Evolutionary conservation across 2,329 filamentous ascomycete species (phyloP), one percentile per base, ranked within the genome.

Genomic region (Cordyceps pruinosa): DNA sequence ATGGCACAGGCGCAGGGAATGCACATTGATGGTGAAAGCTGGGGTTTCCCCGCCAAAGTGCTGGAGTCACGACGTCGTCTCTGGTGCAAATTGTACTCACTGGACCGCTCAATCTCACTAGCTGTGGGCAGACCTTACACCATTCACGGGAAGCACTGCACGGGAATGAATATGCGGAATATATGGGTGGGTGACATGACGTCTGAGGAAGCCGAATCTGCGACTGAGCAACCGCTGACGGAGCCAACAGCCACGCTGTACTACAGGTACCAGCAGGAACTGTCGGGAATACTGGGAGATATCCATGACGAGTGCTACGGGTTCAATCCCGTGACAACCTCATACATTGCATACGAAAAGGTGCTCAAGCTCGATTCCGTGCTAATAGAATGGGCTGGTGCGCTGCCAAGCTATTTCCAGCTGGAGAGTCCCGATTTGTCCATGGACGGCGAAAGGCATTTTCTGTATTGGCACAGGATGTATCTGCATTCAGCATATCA

Each of bases 1-100:
- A 73, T 75, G 69, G 73, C 73, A 5, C 71, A 73, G 57, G 72
- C 71, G 0, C 72, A 75, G 52, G 72, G 73, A 1, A 73, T 75
- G 65, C 73, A 75, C 54, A 70, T 75, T 23, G 73, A 75, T 58
- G 73, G 73, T 8, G 69, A 71, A 57, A 64, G 69, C 17, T 74
- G 71, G 70, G 62, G 69, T 9, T 60, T 75, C 10, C 66, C 71
- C 0, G 64, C 66, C 5, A 70, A 70, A 45, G 69, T 69, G 39
- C 68, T 69, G 0, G 72, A 74, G 58, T 72, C 69, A 1, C 63
- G 73, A 26, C 62, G 73, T 7, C 62, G 73, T 7, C 61, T 75
- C 1, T 75, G 73, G 73, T 69, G 71, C 47, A 69, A 70, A 28
- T 63, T 75, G 1, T 75, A 74, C 58, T 62, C 68, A 34, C 64